These are phyloP conservation scores for Camellia oleifera DNA, from an alignment of 179 eudicot genomes.

Conservation along the genomic window DNA sequence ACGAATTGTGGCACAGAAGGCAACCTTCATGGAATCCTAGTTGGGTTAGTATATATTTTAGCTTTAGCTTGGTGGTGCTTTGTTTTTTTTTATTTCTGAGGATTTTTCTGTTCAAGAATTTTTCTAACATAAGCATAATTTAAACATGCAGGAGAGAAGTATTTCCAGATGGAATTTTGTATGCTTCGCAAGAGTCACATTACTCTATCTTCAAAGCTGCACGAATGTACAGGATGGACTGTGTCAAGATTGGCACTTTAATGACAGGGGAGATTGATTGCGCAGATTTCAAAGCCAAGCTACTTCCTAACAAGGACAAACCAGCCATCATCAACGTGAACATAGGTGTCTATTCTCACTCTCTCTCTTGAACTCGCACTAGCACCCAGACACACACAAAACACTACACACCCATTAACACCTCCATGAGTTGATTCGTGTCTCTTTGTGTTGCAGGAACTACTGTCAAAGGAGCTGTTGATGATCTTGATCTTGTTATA, in stretches of 20 bases:
- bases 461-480: constrained; percentile 91
- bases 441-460: constrained; percentile 52
- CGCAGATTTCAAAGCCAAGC: constrained; percentile 57
- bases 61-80: neutral
- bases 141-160: constrained; percentile 61
- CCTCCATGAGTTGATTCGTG: neutral
- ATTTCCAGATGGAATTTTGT: constrained; percentile 77
- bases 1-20: constrained; percentile 94
- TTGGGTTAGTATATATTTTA: constrained; percentile 42
- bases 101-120: neutral
- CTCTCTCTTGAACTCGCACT: neutral
- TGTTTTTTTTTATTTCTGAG: neutral
- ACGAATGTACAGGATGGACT: constrained; percentile 87
- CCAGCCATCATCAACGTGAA: constrained; percentile 85
- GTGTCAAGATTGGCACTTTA: constrained; percentile 60
- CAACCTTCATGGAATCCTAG: constrained; percentile 85
- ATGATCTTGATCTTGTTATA: constrained; percentile 85
- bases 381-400: neutral
- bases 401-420: neutral
- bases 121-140: neutral
- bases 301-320: constrained; percentile 67
- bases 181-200: constrained; percentile 80
- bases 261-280: constrained; percentile 84
- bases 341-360: constrained; percentile 30
- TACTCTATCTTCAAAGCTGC: constrained; percentile 89